Evolutionary conservation across 257 asterid species (phyloP), one percentile per base, ranked within the genome.

Genomic region (Capsicum baccatum): DNA sequence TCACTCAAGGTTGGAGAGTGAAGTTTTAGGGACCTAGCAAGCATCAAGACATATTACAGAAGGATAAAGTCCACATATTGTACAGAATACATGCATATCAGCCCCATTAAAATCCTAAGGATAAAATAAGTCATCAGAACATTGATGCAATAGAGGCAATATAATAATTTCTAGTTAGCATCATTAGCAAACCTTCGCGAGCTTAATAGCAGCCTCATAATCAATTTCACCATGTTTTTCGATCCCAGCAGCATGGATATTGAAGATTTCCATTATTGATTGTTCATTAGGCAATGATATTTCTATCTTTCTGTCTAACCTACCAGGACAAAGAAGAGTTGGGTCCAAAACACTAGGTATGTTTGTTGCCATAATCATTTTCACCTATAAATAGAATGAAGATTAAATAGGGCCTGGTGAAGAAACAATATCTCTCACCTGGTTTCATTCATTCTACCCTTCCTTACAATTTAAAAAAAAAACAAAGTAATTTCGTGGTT

Each of bases 151-250:
- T 42, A 16, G 17, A 83, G 55, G 33, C 42, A 63, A 55, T 37
- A 56, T n/a, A 50, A 21, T 58, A 52, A 10, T 6, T 12, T 6
- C 52, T 17, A 9, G 42, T 17, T 16, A 33, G 3, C 81, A 84
- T 50, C 26, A 69, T 81, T 21, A 79, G 85, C 90, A 85, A 63
- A 94, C 99, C 97, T 96, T 98, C 42, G 98, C 98, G 83, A 94
- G 98, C 87, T 96, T 96, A 76, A 94, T 92, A 85, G 94, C 94
- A 83, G 99, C 97, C 87, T 96, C 98, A 63, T 96, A 96, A 86
- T 96, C 98, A 84, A 96, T 96, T 89, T 96, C 98, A 83, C 99
- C 99, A 64, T 96, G 99, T 84, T 96, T 96, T 79, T 98, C 99
- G 62, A 93, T 94, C 88, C 98, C 98, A 85, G 97, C 86, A 19